phyloP scores from a whole-genome alignment of 371 early-diverging fungal genomes.

The Mucor mucedo region DNA sequence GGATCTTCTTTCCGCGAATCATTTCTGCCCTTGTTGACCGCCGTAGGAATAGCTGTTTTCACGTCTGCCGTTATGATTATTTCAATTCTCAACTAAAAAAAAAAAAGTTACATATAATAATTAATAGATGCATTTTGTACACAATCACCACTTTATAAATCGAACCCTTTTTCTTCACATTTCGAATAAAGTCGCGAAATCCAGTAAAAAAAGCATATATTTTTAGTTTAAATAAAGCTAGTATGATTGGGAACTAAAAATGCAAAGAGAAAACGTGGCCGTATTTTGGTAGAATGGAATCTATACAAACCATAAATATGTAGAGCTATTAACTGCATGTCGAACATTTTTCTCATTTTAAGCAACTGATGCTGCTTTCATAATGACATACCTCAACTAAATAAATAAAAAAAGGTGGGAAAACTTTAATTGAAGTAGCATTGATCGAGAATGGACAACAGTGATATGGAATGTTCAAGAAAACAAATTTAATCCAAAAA shows the following conservation, averaged over 20 bases:
- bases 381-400: too few relatives aligned
- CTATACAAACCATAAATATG: too few relatives aligned
- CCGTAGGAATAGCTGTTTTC: slow-evolving; percentile 35
- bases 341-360: too few relatives aligned
- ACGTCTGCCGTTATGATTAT: slow-evolving; percentile 34
- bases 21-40: slow-evolving; percentile 30
- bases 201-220: neutral
- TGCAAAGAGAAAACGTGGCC: too few relatives aligned
- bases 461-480: neutral
- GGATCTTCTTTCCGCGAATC: slow-evolving; percentile 35
- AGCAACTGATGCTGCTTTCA: too few relatives aligned
- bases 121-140: slow-evolving; percentile 4
- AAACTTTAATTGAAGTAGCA: neutral
- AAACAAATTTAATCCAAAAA: neutral
- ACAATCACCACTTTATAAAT: neutral
- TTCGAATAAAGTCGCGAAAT: neutral
- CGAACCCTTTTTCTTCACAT: neutral
- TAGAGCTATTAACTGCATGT: too few relatives aligned
- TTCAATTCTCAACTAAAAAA: slow-evolving; percentile 26
- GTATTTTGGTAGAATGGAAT: too few relatives aligned
- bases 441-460: slow-evolving; percentile 6
- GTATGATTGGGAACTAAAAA: too few relatives aligned
- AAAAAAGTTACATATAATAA: neutral
- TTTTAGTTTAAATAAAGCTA: neutral
- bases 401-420: neutral